phyloP scores from a whole-genome alignment of 2,329 filamentous ascomycete genomes.

The Cladophialophora carrionii region DNA sequence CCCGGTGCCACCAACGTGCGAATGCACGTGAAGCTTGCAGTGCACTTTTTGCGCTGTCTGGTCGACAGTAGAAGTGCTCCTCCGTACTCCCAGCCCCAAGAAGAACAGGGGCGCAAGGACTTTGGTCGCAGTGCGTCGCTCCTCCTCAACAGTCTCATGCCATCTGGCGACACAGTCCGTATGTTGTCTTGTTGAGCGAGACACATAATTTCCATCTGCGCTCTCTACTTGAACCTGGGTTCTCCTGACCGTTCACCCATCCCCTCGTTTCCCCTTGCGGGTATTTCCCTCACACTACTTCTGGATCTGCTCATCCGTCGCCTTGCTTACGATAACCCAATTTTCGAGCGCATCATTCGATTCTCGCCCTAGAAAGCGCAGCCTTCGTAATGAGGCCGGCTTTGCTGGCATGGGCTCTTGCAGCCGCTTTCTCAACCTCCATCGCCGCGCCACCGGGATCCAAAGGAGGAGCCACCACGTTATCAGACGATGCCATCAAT shows the following conservation, averaged over 20 bases:
- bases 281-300: not conserved
- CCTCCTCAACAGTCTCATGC: not conserved
- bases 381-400: constrained; percentile 35
- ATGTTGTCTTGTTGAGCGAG: constrained; percentile 20
- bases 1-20: too few species aligned
- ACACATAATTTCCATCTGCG: not conserved
- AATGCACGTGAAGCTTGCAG: too few species aligned
- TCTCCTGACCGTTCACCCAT: not conserved
- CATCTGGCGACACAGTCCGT: not conserved
- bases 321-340: not conserved
- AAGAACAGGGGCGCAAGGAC: constrained; percentile 9
- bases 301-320: not conserved
- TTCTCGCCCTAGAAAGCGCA: constrained; percentile 6
- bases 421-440: constrained; percentile 27
- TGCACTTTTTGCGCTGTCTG: not conserved
- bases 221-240: not conserved
- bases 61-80: not conserved
- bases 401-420: constrained; percentile 37
- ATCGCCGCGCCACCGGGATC: constrained; percentile 31
- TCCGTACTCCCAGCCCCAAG: not conserved
- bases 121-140: constrained; percentile 10
- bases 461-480: constrained; percentile 18
- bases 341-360: not conserved
- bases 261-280: constrained; percentile 5
- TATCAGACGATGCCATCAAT: constrained; percentile 31